A percentile compares a stretch with the other conserved stretches of the same genome.
phyloP scores from a whole-genome alignment of 129 eudicot genomes.

The sunflower (Helianthus annuus) region HanXRQr2.0-SUNRISE NC_035441.2:112550403-112550902 shows the following conservation, averaged over 20 bases:
- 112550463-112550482: conserved; percentile 76
- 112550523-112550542: conserved; percentile 26
- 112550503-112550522: conserved; percentile 72
- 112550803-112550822: too few species aligned
- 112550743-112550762: too few species aligned
- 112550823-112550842: too few species aligned
- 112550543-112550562: conserved; percentile 24
- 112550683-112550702: not conserved
- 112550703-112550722: not conserved
- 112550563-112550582: conserved; percentile 58
- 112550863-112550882: too few species aligned
- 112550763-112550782: too few species aligned
- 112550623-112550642: conserved; percentile 27
- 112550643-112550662: not conserved
- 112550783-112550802: too few species aligned
- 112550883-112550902: too few species aligned
- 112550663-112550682: conserved; percentile 37
- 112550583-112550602: conserved; percentile 51
- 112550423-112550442: conserved; percentile 56
- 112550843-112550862: too few species aligned
- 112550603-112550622: conserved; percentile 53
- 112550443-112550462: conserved; percentile 70
- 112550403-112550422: conserved; percentile 64
- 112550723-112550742: too few species aligned
- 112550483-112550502: conserved; percentile 83